Base-by-base conservation (phyloP, 169 alveolate species). In the Plasmodium reichenowi region DNA sequence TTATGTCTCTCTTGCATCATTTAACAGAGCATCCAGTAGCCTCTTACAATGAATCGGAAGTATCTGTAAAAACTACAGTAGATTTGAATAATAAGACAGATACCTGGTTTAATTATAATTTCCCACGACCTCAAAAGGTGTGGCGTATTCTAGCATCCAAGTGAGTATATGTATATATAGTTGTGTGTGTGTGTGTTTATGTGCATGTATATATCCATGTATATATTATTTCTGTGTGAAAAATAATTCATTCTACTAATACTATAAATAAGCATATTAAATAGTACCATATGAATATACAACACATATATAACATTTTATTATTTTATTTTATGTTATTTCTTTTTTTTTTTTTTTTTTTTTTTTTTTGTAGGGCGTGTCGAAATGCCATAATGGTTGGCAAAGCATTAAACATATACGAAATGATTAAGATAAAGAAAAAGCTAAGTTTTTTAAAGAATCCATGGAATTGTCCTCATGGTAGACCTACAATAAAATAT, bases 381-480 rank as follows among this genome's bases (percentile, higher is more conserved):
- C 93, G 99, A 83, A 92, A 94, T 56, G 98, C 99, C 0, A 96
- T 98, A 22, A 98, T 97, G 99, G 96, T 98, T 17, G 99, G 99
- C 10, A 97, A 93, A 22, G 93, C 96, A n/a, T 93, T 98, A 63
- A 94, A 96, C 59, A 88, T 80, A 26, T 56, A 87, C 15, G 93
- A 97, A 66, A 98, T 98, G 99, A 93, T 92, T 47, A 92, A 76
- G 38, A 95, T 98, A 13, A 95, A 97, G 13, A 83, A 86, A 32
- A 96, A 95, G 60, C 91, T 98, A 90, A 83, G 98, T 4, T 92
- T 93, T 38, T 93, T 99, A 32, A 93, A 97, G 52, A 97, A 98
- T 62, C 99, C 99, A 7, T 99, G 99, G 99, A 98, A 98, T 93
- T 99, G 99, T 88, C 99, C 99, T 32, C 99, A 99, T 93, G 99